phyloP scores from a whole-genome alignment of 75 land plant genomes.

The Chamaecyparis obtusa region DNA sequence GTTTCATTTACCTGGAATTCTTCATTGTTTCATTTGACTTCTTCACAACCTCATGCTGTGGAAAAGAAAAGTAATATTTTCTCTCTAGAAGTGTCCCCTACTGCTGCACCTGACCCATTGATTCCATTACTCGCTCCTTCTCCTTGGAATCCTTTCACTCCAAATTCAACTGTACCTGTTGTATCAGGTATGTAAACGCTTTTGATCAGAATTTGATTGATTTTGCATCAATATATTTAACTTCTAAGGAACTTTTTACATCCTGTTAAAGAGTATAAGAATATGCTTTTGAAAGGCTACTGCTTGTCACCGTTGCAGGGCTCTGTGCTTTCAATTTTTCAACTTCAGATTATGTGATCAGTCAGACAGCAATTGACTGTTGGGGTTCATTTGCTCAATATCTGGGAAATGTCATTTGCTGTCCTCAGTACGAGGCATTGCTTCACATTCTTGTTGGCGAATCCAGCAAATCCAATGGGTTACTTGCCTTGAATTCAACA shows the following conservation, averaged over 20 bases:
- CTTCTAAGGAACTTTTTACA: background rate
- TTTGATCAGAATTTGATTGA: background rate
- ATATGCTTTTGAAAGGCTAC: background rate
- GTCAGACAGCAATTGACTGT: constrained; percentile 77
- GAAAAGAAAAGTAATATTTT: constrained; percentile 17
- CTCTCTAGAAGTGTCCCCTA: constrained; percentile 31
- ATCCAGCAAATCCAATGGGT: constrained; percentile 57
- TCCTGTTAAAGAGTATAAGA: background rate
- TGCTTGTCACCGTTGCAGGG: constrained; percentile 34
- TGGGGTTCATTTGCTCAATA: constrained; percentile 61
- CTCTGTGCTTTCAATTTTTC: constrained; percentile 51
- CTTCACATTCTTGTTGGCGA: constrained; percentile 69
- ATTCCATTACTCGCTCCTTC: constrained; percentile 51
- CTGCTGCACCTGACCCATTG: constrained; percentile 35
- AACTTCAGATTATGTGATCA: constrained; percentile 35
- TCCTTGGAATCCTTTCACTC: constrained; percentile 39
- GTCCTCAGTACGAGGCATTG: constrained; percentile 78
- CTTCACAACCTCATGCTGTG: background rate
- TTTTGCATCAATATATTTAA: background rate
- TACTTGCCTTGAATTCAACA: constrained; percentile 55
- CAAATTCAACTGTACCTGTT: constrained; percentile 29
- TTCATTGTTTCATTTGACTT: constrained; percentile 7
- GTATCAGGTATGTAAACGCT: constrained; percentile 41
- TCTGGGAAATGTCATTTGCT: constrained; percentile 88
- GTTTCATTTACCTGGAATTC: constrained; percentile 7